Base-by-base conservation (phyloP, 306 rosid genomes). In the Abrus precatorius region DNA sequence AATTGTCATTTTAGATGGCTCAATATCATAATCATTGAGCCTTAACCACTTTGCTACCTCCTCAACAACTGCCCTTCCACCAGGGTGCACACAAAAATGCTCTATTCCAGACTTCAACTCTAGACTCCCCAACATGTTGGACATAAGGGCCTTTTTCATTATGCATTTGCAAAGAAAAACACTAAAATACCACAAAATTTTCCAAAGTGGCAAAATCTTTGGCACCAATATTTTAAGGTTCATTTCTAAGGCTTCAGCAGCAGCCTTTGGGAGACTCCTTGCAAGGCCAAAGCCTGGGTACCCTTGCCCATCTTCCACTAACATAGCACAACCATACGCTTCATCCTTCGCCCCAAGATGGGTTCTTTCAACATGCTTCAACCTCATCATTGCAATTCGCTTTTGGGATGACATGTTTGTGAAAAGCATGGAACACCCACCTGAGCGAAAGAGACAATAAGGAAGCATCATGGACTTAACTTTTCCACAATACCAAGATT, bases 61-160 rank as follows among this genome's bases (percentile, higher is more conserved):
- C 45, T 89, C 90, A 3, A 89, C 83, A 7, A 89, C 92, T 4
- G 87, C 84, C 44, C 83, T 77, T 36, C 89, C 93, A 2, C 86
- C 89, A 0, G 93, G 96, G 50, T 87, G 93, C 40, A 91, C 74
- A 13, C 92, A 90, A n/a, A 91, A 85, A 48, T 91, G 96, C 49
- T 89, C 85, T 4, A 88, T 79, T 44, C 90, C 92, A 0, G 87
- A 29, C 78, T 86, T 89, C 40, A 91, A 75, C 45, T 87, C 74
- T 74, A 86, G 55, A 9, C 84, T 79, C 1, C 55, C 76, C n/a
- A 29, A 33, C 2, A 49, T 40, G 32, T 79, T 76, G 52, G 66
- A n/a, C 2, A 36, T 36, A 29, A 29, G 5, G 62, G 8, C 34
- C 7, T 79, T 9, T n/a, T 33, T 9, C 30, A 45, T 30, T 30